Evolutionary conservation across 768 basidiomycete genomes (phyloP), one percentile per base, ranked within the genome.

Genomic region (Lyophyllum atratum): DNA sequence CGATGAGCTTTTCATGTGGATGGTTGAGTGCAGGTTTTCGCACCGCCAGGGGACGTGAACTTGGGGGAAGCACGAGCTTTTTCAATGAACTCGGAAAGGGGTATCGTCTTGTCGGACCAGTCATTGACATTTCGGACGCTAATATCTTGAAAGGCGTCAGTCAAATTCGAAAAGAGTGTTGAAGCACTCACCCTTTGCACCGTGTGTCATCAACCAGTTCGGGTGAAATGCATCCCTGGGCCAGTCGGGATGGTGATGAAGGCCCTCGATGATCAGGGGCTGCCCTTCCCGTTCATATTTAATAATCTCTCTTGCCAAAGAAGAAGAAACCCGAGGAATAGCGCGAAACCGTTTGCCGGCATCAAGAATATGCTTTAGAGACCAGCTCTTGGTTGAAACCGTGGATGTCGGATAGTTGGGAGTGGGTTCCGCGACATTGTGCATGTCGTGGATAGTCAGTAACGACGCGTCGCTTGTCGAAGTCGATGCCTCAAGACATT

Each of bases 241-340:
- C 92, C 92, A 93, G 2, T 66, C 58, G 0, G 72, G 60, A 44
- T 80, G 77, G 49, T 80, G 69, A 52, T 91, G 82, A 70, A 83
- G 84, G 14, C 80, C 82, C 55, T 83, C 73, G 15, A 94, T 79
- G 25, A 93, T 80, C 49, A 92, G 62, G 0, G 92, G 92, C 12
- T 70, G 58, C 1, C 89, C 89, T 15, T 65, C 59, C 4, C 59
- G 47, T 46, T 91, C 88, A 45, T 82, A 77, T 9, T 71, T 50
- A 28, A 69, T 60, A 28, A 91, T 77, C 34, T 66, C 66, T 1
- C 65, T 52, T 2, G 68, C 54, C 22, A 82, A 59, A 10, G 60
- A 61, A 0, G 70, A 72, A 5, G 74, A 70, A 5, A 83, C 63
- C 6, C 81, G 79, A 31, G 65, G 56, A 28, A 84, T 70, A 21